Evolutionary conservation across 257 asterid species (phyloP).

Genomic region (Hygrophila difformis): DNA sequence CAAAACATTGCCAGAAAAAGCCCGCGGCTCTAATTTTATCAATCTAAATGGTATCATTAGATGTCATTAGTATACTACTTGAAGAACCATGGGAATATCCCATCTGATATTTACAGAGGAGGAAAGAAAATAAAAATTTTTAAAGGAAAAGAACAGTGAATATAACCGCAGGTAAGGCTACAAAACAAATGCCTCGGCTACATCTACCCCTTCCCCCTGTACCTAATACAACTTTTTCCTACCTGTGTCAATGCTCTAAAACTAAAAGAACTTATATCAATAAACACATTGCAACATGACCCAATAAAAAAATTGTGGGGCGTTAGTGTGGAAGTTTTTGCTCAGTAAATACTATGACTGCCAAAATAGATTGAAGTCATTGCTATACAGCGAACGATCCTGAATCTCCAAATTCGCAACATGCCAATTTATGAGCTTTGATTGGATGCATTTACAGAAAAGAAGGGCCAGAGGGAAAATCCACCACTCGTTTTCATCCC

Average conservation of each 20-base stretch:
- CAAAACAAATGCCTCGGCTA: conserved; percentile 33
- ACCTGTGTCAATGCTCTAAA: conserved; percentile 39
- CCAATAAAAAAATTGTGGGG: conserved; percentile 65
- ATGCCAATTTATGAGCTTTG: conserved; percentile 86
- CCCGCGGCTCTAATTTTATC: too few relatives aligned
- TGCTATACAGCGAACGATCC: conserved; percentile 86
- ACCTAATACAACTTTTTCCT: conserved; percentile 25
- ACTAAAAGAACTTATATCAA: conserved; percentile 26
- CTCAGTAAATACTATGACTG: conserved; percentile 45
- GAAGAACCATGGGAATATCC: conserved; percentile 26
- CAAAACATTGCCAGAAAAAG: too few relatives aligned
- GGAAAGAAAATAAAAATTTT: conserved; percentile 4
- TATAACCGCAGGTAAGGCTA: conserved; percentile 42
- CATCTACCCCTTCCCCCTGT: conserved; percentile 21
- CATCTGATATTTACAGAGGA: conserved; percentile 49
- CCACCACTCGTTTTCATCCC: conserved; percentile 99
- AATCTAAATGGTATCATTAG: too few relatives aligned
- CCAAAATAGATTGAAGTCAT: conserved; percentile 90
- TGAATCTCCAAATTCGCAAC: conserved; percentile 94
- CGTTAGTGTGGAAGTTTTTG: conserved; percentile 32
- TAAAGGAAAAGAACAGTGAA: too few relatives aligned
- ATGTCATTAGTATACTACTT: too few relatives aligned
- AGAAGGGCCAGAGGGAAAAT: conserved; percentile 81
- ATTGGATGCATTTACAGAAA: conserved; percentile 81
- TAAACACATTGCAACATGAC: conserved; percentile 26